Conservation (phyloP, 371 early-diverging fungal species). For the Apophysomyces sp. region DNA sequence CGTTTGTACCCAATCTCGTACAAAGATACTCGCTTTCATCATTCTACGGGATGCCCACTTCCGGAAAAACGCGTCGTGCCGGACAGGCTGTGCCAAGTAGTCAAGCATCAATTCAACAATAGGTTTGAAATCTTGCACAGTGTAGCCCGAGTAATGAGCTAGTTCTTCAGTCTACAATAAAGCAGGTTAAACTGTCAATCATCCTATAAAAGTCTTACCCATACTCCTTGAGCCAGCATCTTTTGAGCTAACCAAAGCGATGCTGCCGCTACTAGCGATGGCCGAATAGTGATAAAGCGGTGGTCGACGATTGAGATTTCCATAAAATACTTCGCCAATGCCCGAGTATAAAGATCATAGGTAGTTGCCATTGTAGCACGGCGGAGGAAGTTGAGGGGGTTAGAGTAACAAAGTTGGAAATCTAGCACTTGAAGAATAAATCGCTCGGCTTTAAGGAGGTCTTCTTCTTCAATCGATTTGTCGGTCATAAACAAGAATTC, state of each 20-base stretch:
- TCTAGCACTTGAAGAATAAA: constrained; percentile 84
- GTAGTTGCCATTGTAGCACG: constrained; percentile 86
- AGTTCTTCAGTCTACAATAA: constrained; percentile 55
- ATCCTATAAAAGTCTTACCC: constrained; percentile 56
- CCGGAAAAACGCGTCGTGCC: constrained; percentile 68
- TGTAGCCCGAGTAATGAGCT: constrained; percentile 75
- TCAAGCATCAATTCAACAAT: constrained; percentile 68
- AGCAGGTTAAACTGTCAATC: neutral
- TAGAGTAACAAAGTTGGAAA: constrained; percentile 84
- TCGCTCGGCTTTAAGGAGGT: constrained; percentile 86
- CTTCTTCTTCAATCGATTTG: constrained; percentile 73
- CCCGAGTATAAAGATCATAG: constrained; percentile 87
- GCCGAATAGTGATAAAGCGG: constrained; percentile 69
- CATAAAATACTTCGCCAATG: constrained; percentile 95
- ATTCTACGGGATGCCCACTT: constrained; percentile 80
- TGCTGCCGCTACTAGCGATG: constrained; percentile 85
- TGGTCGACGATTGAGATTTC: constrained; percentile 93
- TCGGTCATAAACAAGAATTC: constrained; percentile 85
- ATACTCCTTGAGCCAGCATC: constrained; percentile 78
- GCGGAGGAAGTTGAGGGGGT: constrained; percentile 89
- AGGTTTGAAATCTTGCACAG: constrained; percentile 60
- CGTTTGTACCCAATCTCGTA: constrained; percentile 53
- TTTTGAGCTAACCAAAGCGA: constrained; percentile 86
- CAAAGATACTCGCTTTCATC: constrained; percentile 79
- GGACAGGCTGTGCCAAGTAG: constrained; percentile 53